A percentile compares a stretch with the other conserved stretches of the same genome.
Evolutionary conservation across 2,329 filamentous ascomycete genomes (phyloP).

Genomic region (Trichoderma sp.): DNA sequence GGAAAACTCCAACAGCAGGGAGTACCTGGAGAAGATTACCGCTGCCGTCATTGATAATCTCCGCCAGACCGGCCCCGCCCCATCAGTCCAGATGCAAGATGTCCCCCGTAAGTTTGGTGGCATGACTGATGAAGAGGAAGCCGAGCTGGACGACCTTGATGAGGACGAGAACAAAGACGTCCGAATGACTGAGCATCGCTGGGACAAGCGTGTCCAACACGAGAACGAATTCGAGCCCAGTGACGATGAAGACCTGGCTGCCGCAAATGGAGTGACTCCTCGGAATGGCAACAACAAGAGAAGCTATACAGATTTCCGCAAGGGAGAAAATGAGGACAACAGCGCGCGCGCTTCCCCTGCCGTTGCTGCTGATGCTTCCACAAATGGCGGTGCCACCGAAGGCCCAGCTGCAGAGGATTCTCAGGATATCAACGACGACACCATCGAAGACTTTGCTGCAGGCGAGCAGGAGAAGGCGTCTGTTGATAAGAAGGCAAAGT

Average conservation of each 20-base stretch:
- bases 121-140: slow-evolving; percentile 66
- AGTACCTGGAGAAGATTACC: slow-evolving; percentile 80
- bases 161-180: slow-evolving; percentile 84
- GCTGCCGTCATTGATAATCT: slow-evolving; percentile 82
- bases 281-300: slow-evolving; percentile 49
- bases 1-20: slow-evolving; percentile 83
- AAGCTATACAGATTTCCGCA: slow-evolving; percentile 52
- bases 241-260: slow-evolving; percentile 80
- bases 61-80: slow-evolving; percentile 78
- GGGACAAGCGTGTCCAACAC: slow-evolving; percentile 74
- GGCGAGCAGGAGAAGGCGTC: slow-evolving; percentile 31
- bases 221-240: slow-evolving; percentile 84
- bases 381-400: slow-evolving; percentile 32
- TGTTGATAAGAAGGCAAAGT: slow-evolving; percentile 10
- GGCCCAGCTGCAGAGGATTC: slow-evolving; percentile 32
- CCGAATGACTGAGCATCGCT: slow-evolving; percentile 76
- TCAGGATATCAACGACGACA: slow-evolving; percentile 41
- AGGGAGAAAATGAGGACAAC: slow-evolving; percentile 40
- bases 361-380: slow-evolving; percentile 35
- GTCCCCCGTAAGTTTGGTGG: slow-evolving; percentile 61
- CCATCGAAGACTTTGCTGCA: slow-evolving; percentile 44
- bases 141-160: slow-evolving; percentile 67
- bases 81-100: slow-evolving; percentile 89
- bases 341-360: slow-evolving; percentile 40
- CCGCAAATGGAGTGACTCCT: slow-evolving; percentile 66